These are phyloP conservation scores for Amanita pseudoporphyria DNA, from an alignment of 768 basidiomycete species.

Conservation along the genomic window DNA sequence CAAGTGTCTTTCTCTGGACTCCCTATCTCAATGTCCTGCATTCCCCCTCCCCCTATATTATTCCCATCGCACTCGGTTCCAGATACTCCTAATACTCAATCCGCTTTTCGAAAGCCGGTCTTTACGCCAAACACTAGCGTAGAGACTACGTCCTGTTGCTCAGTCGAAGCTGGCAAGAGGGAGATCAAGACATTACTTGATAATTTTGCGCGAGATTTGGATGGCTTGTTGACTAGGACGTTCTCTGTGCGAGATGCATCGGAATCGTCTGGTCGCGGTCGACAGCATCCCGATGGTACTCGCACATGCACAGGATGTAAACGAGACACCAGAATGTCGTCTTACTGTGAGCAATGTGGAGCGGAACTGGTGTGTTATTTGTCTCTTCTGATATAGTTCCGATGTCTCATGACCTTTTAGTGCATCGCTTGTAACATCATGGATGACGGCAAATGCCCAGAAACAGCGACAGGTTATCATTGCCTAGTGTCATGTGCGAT, in stretches of 20 bases:
- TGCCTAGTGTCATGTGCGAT: not conserved
- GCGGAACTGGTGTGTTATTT: not conserved
- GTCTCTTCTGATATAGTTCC: not conserved
- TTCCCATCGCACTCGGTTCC: conserved; percentile 15
- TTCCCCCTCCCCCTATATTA: conserved; percentile 26
- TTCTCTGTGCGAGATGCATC: conserved; percentile 5
- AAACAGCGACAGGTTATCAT: not conserved
- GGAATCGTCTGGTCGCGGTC: not conserved
- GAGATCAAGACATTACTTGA: conserved; percentile 39
- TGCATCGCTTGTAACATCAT: not conserved
- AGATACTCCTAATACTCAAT: conserved; percentile 3
- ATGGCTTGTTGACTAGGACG: conserved; percentile 29
- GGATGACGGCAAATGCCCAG: not conserved
- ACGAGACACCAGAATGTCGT: conserved; percentile 2
- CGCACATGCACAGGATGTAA: not conserved
- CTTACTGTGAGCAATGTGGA: not conserved
- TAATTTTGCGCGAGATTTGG: conserved; percentile 47
- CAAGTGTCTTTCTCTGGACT: conserved; percentile 3
- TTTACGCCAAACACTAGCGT: not conserved
- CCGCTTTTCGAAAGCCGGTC: conserved; percentile 15
- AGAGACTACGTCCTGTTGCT: conserved; percentile 26
- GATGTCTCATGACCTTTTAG: not conserved
- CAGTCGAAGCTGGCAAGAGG: conserved; percentile 33
- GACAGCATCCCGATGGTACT: not conserved
- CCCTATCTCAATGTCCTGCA: conserved; percentile 17